Base-by-base conservation (phyloP, 768 basidiomycete species). In the Boletus vermiculosoides region DNA sequence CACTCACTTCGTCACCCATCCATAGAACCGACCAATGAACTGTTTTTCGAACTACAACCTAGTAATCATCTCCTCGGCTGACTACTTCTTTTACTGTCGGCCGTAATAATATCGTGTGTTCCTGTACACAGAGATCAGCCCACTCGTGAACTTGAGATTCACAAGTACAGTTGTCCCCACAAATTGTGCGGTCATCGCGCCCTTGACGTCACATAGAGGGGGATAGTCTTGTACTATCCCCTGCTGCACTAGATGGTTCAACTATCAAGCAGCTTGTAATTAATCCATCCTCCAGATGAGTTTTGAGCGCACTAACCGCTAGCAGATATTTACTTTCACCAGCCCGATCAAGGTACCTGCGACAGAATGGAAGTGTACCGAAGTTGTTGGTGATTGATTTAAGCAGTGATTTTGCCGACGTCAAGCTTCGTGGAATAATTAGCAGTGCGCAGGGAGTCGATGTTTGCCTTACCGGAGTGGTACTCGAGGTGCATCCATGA, bases 311-410 rank as follows among this genome's bases (percentile, higher is more conserved):
- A 75, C 83, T 57, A 55, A 97, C 92, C 55, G 92, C 96, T 40
- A 98, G 77, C 20, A 98, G 77, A 71, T 99, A 96, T 72, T 89
- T 93, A 76, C 83, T 92, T 77, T 98, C 94, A 15, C 97, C 97
- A 5, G 79, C 76, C 25, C 95, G 86, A 67, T 98, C 97, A 20
- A 99, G 83, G 73, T 99, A 99, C 59, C 97, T 81, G 64, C 95
- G 83, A 72, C 96, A 98, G 74, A 92, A 99, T 4, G 97, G 95
- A 58, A 98, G 74, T 12, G 96, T 96, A 30, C 94, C 95, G 70
- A 99, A 99, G 72, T 91, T 88, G 71, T 83, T 88, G 66, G 91
- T 88, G 72, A 99, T 98, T 5, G 86, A 84, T 63, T 87, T 89
- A 31, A 98, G 78, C 20, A 99, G 75, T 6, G 88, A 82, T 71